A percentile compares a stretch with the other conserved stretches of the same genome.
phyloP scores from a whole-genome alignment of 345 rosid species.

The Pugionium cornutum region DNA sequence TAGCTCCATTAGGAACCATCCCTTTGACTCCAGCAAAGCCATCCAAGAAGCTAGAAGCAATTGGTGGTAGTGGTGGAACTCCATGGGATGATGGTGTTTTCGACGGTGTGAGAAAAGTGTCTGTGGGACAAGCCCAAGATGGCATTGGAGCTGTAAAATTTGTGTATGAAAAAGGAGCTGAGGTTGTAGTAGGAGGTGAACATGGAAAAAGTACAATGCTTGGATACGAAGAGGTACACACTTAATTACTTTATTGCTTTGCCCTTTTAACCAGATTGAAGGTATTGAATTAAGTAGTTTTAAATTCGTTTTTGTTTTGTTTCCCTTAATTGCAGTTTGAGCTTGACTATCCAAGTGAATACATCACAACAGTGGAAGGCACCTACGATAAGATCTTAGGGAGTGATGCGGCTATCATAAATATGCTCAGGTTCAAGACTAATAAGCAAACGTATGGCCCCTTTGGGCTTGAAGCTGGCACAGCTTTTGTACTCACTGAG shows the following conservation, averaged over 20 bases:
- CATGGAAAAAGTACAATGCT: constrained; percentile 24
- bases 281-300: no score
- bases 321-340: constrained; percentile 8
- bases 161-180: constrained; percentile 26
- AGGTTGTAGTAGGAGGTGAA: constrained; percentile 11
- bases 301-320: background rate
- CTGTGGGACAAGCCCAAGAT: constrained; percentile 23
- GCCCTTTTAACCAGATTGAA: no score
- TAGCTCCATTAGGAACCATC: constrained; percentile 36
- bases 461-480: constrained; percentile 32
- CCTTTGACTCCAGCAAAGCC: constrained; percentile 25
- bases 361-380: constrained; percentile 28
- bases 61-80: constrained; percentile 32
- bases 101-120: constrained; percentile 32
- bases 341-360: constrained; percentile 39
- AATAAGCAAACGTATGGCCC: constrained; percentile 28
- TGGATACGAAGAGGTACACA: constrained; percentile 24
- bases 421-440: constrained; percentile 33
- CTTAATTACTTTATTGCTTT: background rate
- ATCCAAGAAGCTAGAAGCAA: constrained; percentile 22
- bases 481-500: background rate
- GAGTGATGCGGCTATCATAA: background rate
- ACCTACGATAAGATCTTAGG: constrained; percentile 12
- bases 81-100: constrained; percentile 38
- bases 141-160: constrained; percentile 22